A percentile compares a stretch with the other conserved stretches of the same genome.
Evolutionary conservation across 192 early-diverging fungal genomes (phyloP).

Genomic region (Coemansia sp.): DNA sequence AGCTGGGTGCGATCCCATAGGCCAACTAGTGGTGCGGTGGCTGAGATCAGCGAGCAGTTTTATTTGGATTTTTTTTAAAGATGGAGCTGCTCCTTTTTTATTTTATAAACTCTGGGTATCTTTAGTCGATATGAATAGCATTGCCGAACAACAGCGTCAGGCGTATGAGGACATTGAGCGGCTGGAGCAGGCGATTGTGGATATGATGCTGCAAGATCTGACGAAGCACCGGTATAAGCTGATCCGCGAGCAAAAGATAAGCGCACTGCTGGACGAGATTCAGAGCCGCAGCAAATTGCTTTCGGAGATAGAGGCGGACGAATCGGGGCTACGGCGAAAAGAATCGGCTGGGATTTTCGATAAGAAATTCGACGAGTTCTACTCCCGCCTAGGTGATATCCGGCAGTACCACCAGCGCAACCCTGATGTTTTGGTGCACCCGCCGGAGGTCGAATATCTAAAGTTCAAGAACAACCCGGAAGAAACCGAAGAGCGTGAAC

Average conservation of each 20-base stretch:
- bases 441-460: slow-evolving; percentile 77
- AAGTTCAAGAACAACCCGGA: slow-evolving; percentile 53
- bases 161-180: slow-evolving; percentile 91
- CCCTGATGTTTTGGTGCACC: slow-evolving; percentile 72
- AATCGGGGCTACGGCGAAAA: slow-evolving; percentile 63
- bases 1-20: background rate
- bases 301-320: slow-evolving; percentile 67
- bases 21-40: background rate
- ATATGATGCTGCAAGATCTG: slow-evolving; percentile 72
- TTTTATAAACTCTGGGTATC: background rate
- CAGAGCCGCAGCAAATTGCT: slow-evolving; percentile 63
- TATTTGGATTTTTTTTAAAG: background rate
- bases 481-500: slow-evolving; percentile 51
- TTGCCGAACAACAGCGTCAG: slow-evolving; percentile 71
- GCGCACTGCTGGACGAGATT: slow-evolving; percentile 67
- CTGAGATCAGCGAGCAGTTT: background rate
- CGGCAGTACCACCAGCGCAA: slow-evolving; percentile 78
- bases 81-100: background rate
- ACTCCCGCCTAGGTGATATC: slow-evolving; percentile 74
- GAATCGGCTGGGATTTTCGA: slow-evolving; percentile 73
- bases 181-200: slow-evolving; percentile 82
- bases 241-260: slow-evolving; percentile 76
- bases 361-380: slow-evolving; percentile 81
- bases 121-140: slow-evolving; percentile 53
- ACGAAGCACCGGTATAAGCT: slow-evolving; percentile 83